phyloP scores from a whole-genome alignment of 1,284 basidiomycete species.

The Clitocybe nebularis region DNA sequence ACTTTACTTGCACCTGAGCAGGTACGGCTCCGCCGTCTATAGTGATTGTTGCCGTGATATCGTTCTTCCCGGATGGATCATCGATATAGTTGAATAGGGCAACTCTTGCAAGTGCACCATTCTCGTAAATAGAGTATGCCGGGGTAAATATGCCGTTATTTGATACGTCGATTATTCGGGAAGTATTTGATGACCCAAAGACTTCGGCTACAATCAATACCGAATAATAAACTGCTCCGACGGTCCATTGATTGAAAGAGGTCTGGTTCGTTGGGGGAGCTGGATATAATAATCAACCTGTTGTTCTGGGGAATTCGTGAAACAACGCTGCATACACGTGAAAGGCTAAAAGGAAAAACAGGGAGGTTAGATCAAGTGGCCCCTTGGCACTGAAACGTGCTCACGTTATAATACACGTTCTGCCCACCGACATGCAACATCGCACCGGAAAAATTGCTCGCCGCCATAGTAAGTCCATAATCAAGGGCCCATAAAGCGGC shows the following conservation, averaged over 20 bases:
- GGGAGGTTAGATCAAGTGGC: background rate
- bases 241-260: slow-evolving; percentile 53
- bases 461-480: slow-evolving; percentile 56
- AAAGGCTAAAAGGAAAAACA: slow-evolving; percentile 34
- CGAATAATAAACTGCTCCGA: slow-evolving; percentile 48
- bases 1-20: slow-evolving; percentile 50
- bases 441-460: slow-evolving; percentile 51
- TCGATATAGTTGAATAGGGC: slow-evolving; percentile 68
- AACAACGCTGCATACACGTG: slow-evolving; percentile 33
- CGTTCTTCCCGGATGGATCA: slow-evolving; percentile 47
- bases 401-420: slow-evolving; percentile 59
- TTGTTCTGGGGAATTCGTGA: no score
- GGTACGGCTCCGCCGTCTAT: slow-evolving; percentile 42
- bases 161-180: slow-evolving; percentile 58
- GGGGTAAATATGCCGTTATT: slow-evolving; percentile 55
- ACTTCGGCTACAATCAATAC: slow-evolving; percentile 65
- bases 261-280: slow-evolving; percentile 60
- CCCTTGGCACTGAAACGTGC: slow-evolving; percentile 18
- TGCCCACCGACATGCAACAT: slow-evolving; percentile 61
- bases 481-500: slow-evolving; percentile 66
- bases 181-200: slow-evolving; percentile 56
- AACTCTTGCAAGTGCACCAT: slow-evolving; percentile 49
- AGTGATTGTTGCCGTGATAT: slow-evolving; percentile 38
- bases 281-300: no score
- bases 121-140: slow-evolving; percentile 71